Conservation (phyloP, 179 eudicot species). For the Spergularia azorica region DNA sequence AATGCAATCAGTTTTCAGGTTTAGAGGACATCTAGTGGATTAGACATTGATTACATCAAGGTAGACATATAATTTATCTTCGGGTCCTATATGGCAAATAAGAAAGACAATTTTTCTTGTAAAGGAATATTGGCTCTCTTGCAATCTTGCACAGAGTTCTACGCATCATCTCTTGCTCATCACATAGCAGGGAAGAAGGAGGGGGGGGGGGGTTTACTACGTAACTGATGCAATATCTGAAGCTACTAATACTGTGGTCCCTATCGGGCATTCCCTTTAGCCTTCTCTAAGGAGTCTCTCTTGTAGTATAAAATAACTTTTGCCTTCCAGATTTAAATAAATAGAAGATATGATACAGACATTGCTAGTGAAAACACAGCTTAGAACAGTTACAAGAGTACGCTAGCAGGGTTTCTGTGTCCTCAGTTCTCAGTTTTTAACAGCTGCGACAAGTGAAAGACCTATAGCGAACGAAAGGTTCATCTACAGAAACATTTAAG, state of each 20-base stretch:
- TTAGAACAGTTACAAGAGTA: background rate
- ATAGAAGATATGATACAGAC: background rate
- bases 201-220: background rate
- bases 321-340: background rate
- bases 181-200: background rate
- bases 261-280: no score
- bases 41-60: no score
- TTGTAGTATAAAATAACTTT: background rate
- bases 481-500: background rate
- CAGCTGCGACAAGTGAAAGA: background rate
- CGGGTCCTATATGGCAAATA: background rate
- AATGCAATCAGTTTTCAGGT: no score
- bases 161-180: background rate
- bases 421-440: background rate
- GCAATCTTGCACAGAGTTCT: background rate
- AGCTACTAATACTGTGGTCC: no score
- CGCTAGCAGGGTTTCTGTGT: background rate
- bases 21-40: no score
- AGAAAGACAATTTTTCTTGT: background rate
- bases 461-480: background rate
- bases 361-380: background rate
- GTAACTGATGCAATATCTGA: no score
- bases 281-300: no score
- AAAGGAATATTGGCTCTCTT: background rate
- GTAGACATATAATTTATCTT: no score